Percentiles rank a stretch among this genome's conserved stretches.
These are phyloP conservation scores for Aspergillus sp. DNA, from an alignment of 2,329 filamentous ascomycete species.

Conservation along the genomic window DNA sequence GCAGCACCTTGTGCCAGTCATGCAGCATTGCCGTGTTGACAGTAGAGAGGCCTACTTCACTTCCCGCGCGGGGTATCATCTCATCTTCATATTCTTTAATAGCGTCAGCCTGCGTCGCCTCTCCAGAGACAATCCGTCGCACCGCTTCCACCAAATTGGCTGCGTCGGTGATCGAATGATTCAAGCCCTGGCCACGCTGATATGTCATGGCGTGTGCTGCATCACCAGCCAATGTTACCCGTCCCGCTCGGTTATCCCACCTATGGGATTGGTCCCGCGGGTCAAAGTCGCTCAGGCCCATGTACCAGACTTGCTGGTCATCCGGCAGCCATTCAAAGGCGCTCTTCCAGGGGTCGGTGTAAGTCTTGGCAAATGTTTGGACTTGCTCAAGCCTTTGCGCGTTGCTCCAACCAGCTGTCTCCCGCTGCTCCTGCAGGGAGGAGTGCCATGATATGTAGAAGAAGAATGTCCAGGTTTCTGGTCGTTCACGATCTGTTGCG, in stretches of 20 bases:
- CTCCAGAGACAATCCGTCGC: conserved; percentile 11
- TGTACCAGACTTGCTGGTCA: conserved; percentile 24
- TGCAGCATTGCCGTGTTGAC: conserved; percentile 52
- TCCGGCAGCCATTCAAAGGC: conserved; percentile 23
- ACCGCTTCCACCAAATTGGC: conserved; percentile 21
- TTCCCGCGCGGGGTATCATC: conserved; percentile 44
- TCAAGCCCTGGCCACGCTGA: conserved; percentile 60
- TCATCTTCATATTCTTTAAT: conserved; percentile 36
- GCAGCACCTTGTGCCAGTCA: conserved; percentile 36
- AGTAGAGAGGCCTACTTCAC: conserved; percentile 48
- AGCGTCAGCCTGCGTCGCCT: conserved; percentile 18
- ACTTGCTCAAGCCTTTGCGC: conserved; percentile 32
- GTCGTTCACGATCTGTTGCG: conserved; percentile 25
- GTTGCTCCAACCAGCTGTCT: conserved; percentile 20
- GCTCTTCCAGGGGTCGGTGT: conserved; percentile 50
- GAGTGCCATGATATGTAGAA: conserved; percentile 52
- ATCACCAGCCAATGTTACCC: conserved; percentile 57
- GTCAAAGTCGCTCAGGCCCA: conserved; percentile 21
- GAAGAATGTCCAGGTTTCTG: conserved; percentile 39
- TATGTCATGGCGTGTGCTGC: conserved; percentile 63
- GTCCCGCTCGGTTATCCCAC: conserved; percentile 31
- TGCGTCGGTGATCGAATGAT: conserved; percentile 52
- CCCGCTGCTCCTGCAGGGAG: conserved; percentile 42
- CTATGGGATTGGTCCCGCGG: conserved; percentile 14
- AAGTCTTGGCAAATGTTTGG: conserved; percentile 42